Percentiles rank a stretch among this genome's conserved stretches.
These are phyloP conservation scores for Henningerozyma blattae DNA, from an alignment of 805 yeast genomes.

Conservation along the genomic window DNA sequence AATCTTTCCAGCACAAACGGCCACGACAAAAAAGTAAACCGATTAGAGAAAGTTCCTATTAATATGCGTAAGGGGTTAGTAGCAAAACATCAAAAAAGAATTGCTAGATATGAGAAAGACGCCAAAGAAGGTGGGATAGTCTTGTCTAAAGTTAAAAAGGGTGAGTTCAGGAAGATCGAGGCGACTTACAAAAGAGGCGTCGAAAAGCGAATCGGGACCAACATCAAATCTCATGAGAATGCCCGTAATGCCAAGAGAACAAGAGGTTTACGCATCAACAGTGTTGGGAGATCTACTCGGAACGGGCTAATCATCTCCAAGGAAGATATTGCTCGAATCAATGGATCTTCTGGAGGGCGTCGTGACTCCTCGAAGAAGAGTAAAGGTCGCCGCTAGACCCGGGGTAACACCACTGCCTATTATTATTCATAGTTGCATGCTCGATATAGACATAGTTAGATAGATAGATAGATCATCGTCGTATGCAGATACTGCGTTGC, in stretches of 20 bases:
- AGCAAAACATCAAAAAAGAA: slow-evolving; percentile 38
- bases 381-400: not conserved
- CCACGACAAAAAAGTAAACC: slow-evolving; percentile 23
- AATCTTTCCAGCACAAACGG: slow-evolving; percentile 36
- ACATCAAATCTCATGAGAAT: slow-evolving; percentile 39
- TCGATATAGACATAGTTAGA: too few relatives aligned
- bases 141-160: slow-evolving; percentile 58
- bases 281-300: slow-evolving; percentile 65
- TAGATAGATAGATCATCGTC: too few relatives aligned
- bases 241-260: slow-evolving; percentile 38
- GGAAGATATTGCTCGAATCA: slow-evolving; percentile 39
- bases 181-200: slow-evolving; percentile 28
- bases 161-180: slow-evolving; percentile 51
- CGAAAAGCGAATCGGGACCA: slow-evolving; percentile 31
- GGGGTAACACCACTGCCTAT: too few relatives aligned
- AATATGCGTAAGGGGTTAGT: slow-evolving; percentile 76
- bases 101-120: slow-evolving; percentile 50
- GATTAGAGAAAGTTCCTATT: slow-evolving; percentile 79
- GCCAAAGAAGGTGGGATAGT: slow-evolving; percentile 88
- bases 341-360: slow-evolving; percentile 2
- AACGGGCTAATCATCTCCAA: slow-evolving; percentile 67
- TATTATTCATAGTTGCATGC: too few relatives aligned
- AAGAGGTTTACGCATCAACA: slow-evolving; percentile 66
- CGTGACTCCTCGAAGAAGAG: not conserved
- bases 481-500: too few relatives aligned